These are phyloP conservation scores for Crithidia expoeki DNA, from an alignment of 208 protist genomes.

Conservation along the genomic window DNA sequence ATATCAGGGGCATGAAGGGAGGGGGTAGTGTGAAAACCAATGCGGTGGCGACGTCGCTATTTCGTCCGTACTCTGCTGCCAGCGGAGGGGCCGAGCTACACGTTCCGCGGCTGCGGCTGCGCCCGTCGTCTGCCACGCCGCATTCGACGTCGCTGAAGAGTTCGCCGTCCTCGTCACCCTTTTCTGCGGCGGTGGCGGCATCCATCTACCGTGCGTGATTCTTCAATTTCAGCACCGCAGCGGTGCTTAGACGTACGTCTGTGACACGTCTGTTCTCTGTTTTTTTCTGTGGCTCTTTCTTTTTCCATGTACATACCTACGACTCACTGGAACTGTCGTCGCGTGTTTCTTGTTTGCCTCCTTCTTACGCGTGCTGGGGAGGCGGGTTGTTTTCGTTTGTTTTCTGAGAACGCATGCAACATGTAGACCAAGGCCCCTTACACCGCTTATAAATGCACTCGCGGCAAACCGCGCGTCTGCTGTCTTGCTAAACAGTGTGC, in stretches of 20 bases:
- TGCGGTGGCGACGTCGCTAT: not conserved
- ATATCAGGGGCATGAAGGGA: not conserved
- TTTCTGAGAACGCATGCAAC: no score
- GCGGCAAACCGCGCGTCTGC: no score
- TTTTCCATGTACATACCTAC: no score
- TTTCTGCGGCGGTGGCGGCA: not conserved
- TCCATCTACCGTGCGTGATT: constrained; percentile 10
- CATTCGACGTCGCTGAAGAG: not conserved
- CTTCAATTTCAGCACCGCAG: not conserved
- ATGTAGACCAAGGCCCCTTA: no score
- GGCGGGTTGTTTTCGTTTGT: no score
- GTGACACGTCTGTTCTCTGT: not conserved
- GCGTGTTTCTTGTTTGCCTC: no score
- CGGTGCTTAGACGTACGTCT: no score
- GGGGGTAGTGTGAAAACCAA: not conserved
- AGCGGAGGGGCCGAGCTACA: not conserved
- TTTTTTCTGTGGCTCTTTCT: not conserved
- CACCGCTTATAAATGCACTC: no score
- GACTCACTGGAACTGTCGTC: no score
- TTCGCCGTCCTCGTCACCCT: not conserved
- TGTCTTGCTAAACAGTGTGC: no score
- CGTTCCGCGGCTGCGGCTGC: constrained; percentile 12
- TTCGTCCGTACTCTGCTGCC: not conserved
- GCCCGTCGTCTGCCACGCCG: not conserved
- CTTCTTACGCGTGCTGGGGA: no score